These are phyloP conservation scores for Tetrapisispora pingtungensis DNA, from an alignment of 805 yeast genomes.

Conservation along the genomic window DNA sequence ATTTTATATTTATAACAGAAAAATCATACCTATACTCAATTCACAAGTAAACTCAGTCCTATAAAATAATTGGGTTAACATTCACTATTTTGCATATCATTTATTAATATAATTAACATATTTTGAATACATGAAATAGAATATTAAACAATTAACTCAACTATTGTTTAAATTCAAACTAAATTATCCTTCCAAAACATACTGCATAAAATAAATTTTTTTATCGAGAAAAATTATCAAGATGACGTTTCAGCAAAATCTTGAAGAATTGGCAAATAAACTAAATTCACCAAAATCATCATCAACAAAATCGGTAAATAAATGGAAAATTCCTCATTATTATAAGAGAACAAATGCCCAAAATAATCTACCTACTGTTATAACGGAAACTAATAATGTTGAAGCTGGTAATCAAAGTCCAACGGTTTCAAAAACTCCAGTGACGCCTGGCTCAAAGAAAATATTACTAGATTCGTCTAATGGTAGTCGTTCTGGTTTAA, in stretches of 20 bases:
- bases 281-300: neutral
- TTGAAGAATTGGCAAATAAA: constrained; percentile 1
- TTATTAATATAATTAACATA: no score
- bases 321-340: constrained; percentile 30
- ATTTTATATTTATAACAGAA: no score
- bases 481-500: constrained; percentile 7
- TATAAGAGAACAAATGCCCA: constrained; percentile 17
- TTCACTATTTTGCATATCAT: no score
- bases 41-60: no score
- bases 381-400: neutral
- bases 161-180: no score
- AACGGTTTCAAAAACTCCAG: constrained; percentile 11
- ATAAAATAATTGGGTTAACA: no score
- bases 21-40: no score
- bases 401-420: neutral
- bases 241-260: neutral
- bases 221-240: neutral
- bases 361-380: neutral
- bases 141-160: no score
- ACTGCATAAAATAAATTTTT: neutral
- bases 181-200: neutral
- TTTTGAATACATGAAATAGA: no score
- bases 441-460: constrained; percentile 24
- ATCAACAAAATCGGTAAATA: constrained; percentile 18
- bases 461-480: constrained; percentile 19